A percentile compares a stretch with the other conserved stretches of the same genome.
phyloP scores from a whole-genome alignment of 306 rosid genomes.

The Malus sylvestris region DNA sequence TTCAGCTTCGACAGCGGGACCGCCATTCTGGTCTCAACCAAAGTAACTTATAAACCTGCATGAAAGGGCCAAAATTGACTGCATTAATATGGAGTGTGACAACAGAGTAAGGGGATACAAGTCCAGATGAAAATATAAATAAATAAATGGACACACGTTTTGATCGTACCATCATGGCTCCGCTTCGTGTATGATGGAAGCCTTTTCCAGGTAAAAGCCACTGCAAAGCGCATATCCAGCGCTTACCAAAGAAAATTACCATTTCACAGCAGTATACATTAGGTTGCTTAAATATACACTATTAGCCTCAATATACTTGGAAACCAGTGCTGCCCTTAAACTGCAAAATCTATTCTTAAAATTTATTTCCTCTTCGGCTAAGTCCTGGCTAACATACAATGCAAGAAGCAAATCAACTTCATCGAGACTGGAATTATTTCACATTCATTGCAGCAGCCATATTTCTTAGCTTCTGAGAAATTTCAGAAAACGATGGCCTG shows the following conservation, averaged over 20 bases:
- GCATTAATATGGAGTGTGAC: neutral
- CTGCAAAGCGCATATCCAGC: slow-evolving; percentile 9
- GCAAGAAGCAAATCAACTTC: slow-evolving; percentile 26
- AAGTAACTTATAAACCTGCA: neutral
- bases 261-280: slow-evolving; percentile 33
- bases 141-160: slow-evolving; percentile 41
- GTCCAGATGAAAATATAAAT: neutral
- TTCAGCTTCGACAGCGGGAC: slow-evolving; percentile 26
- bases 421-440: slow-evolving; percentile 43
- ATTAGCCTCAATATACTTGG: slow-evolving; percentile 41
- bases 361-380: slow-evolving; percentile 31
- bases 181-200: neutral
- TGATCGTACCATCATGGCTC: slow-evolving; percentile 24
- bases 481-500: slow-evolving; percentile 92
- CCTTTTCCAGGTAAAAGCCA: slow-evolving; percentile 9
- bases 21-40: neutral
- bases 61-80: neutral
- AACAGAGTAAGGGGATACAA: too few species aligned
- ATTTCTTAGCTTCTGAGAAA: slow-evolving; percentile 90
- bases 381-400: slow-evolving; percentile 36
- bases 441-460: slow-evolving; percentile 96
- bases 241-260: slow-evolving; percentile 12
- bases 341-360: slow-evolving; percentile 37
- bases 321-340: slow-evolving; percentile 39
- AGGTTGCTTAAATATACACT: slow-evolving; percentile 26